Percentiles rank a stretch among this genome's conserved stretches.
Evolutionary conservation across 495 filamentous ascomycete genomes (phyloP).

Genomic region (Hypoxylon lienhwacheense): DNA sequence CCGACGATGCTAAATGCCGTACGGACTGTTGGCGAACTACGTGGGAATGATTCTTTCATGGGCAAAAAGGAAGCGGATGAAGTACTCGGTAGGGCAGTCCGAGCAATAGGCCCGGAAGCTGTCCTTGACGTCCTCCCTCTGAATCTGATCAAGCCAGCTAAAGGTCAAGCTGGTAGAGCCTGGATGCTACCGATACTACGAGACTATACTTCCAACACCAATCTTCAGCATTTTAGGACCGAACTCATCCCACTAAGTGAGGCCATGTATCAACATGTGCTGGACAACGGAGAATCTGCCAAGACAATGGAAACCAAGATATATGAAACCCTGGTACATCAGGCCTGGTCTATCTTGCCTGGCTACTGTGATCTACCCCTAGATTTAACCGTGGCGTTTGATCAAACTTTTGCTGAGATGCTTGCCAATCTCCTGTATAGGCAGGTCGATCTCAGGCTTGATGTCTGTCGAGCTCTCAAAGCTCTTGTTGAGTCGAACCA

Average conservation of each 20-base stretch:
- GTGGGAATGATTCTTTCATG: slow-evolving; percentile 83
- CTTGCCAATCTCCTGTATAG: slow-evolving; percentile 89
- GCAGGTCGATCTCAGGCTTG: slow-evolving; percentile 81
- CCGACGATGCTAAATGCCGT: slow-evolving; percentile 75
- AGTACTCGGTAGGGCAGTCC: slow-evolving; percentile 81
- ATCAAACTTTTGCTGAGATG: slow-evolving; percentile 89
- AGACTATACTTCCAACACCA: slow-evolving; percentile 81
- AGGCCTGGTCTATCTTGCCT: slow-evolving; percentile 93
- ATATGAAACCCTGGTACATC: slow-evolving; percentile 92
- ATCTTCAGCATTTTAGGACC: slow-evolving; percentile 77
- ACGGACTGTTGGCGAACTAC: slow-evolving; percentile 79
- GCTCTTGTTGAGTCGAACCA: slow-evolving; percentile 89
- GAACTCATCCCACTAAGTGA: slow-evolving; percentile 90
- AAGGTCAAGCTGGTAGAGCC: slow-evolving; percentile 78
- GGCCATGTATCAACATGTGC: slow-evolving; percentile 81
- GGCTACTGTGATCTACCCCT: slow-evolving; percentile 92
- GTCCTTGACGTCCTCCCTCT: slow-evolving; percentile 81
- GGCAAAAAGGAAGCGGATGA: slow-evolving; percentile 94
- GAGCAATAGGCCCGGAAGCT: slow-evolving; percentile 82
- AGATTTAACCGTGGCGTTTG: slow-evolving; percentile 74
- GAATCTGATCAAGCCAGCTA: slow-evolving; percentile 75
- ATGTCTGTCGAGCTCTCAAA: slow-evolving; percentile 83
- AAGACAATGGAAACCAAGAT: slow-evolving; percentile 96
- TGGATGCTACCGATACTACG: slow-evolving; percentile 93
- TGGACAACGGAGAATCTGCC: slow-evolving; percentile 73